Evolutionary conservation across 805 yeast genomes (phyloP), one percentile per base, ranked within the genome.

Genomic region (Ogataea pini): DNA sequence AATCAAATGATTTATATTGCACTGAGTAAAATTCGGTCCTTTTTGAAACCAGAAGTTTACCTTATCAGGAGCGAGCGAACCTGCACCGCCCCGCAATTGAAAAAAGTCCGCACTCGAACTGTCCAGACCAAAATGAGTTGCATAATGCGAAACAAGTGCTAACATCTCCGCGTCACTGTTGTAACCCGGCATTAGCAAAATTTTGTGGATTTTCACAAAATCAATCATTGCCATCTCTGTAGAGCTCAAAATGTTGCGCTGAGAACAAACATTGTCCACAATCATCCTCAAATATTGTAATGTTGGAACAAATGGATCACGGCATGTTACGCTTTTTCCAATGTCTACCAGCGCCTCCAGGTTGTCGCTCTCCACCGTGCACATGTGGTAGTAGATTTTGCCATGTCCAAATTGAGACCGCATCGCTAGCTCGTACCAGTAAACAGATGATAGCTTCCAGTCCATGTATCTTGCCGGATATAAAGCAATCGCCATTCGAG

Each of bases 401-500:
- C 96, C 96, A 59, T 85, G 90, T 2, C 94, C 91, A 60, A 83
- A 87, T 53, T 83, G 82, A 13, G 86, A 78, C 56, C 79, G 78
- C 79, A 86, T 78, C 3, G 95, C 83, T 22, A 80, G 73, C 20
- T 80, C 73, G 60, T 89, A 89, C 96, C 96, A 89, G 63, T 82
- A 81, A 63, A 86, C 90, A 1, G 95, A 85, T 48, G 89, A 78
- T 16, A 83, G 66, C 63, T 87, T 86, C 96, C 96, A 89, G 65
- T 89, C 96, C 54, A 87, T 86, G 61, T 79, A 85, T 43, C 85
- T 78, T 1, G 90, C 83, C 7, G 90, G 84, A 58, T 86, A 87
- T 36, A 88, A 70, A 0, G 95, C 94, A 56, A 89, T 87, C 9
- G 95, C 92, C 90, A 89, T 87, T 61, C 96, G 71, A 29, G 92